Base-by-base conservation (phyloP, 495 filamentous ascomycete genomes). In the Neurospora sp. region DNA sequence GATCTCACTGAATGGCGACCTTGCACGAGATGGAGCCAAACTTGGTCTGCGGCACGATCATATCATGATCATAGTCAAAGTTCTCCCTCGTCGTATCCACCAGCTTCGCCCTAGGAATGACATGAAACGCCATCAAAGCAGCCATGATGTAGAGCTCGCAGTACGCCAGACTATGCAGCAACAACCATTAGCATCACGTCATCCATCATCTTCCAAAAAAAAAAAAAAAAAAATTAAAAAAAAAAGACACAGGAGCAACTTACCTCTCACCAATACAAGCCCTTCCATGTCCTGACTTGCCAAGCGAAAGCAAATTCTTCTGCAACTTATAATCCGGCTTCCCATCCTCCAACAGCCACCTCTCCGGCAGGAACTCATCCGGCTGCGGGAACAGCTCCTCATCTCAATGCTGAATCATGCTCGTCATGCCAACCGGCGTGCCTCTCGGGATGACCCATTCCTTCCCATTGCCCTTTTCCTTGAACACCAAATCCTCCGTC, bases 261-360 rank as follows among this genome's bases (percentile, higher is more conserved):
- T 70, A 81, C 82, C 86, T 84, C 43, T 86, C 87, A 2, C 86
- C 88, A 37, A 90, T 74, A 71, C 87, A 89, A 28, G 77, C 76
- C 48, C 88, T 74, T 2, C 48, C 48, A 59, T 59, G 78, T 81
- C 3, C 88, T 86, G 48, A 28, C 75, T 83, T 85, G 24, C 79
- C 82, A 71, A 89, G 89, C 0, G 84, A 73, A 4, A 86, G 78
- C 70, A 88, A 69, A 69, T 87, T 85, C 66, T 81, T 83, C 21
- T 85, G 82, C 39, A 88, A 78, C 17, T 77, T 73, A 37, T 81
- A 72, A n/a, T 78, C 79, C 28, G 72, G 74, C 74, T 73, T 28
- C 36, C 71, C 73, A 3, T 8, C 21, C 36, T 37, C 15, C 70
- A 76, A 73, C 31, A 87, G 76, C 85, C 86, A 90, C 31, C 88